A percentile compares a stretch with the other conserved stretches of the same genome.
Evolutionary conservation across 108 stramenopile genomes (phyloP).

Genomic region (Skeletonema costatum): DNA sequence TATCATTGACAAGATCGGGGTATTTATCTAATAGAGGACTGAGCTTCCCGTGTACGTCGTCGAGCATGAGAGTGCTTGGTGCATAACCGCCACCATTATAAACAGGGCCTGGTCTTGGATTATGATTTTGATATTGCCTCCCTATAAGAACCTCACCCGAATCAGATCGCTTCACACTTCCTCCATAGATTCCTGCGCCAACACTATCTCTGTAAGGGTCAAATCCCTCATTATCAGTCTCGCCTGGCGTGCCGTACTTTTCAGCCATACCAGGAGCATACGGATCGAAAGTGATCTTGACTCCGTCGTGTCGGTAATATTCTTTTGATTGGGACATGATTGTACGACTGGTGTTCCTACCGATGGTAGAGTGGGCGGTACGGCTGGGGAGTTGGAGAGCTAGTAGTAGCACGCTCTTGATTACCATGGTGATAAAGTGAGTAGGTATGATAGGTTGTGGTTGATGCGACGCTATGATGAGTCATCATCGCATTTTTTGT

Average conservation of each 20-base stretch:
- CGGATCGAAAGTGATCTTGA: conserved; percentile 72
- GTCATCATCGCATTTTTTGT: too few species aligned
- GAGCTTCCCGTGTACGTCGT: conserved; percentile 57
- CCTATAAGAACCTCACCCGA: conserved; percentile 64
- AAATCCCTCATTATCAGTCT: conserved; percentile 79
- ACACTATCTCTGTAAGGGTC: conserved; percentile 83
- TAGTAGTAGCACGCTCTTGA: not conserved
- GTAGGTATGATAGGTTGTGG: too few species aligned
- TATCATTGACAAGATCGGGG: conserved; percentile 70
- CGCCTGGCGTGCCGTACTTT: conserved; percentile 73
- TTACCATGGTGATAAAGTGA: not conserved
- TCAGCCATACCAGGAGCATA: conserved; percentile 79
- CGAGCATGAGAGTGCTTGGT: conserved; percentile 52
- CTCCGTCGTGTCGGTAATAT: conserved; percentile 67
- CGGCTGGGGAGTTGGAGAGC: not conserved
- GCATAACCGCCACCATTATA: conserved; percentile 83
- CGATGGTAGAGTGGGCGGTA: not conserved
- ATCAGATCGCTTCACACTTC: conserved; percentile 60
- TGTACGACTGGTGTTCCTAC: not conserved
- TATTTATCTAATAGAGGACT: conserved; percentile 58
- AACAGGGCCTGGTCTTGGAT: conserved; percentile 77
- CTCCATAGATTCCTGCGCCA: conserved; percentile 86
- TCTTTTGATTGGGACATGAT: conserved; percentile 25
- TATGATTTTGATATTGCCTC: conserved; percentile 83
- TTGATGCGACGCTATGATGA: too few species aligned